A percentile compares a stretch with the other conserved stretches of the same genome.
Conservation (phyloP, 768 basidiomycete species). For the Xerocomellus chrysenteron region DNA sequence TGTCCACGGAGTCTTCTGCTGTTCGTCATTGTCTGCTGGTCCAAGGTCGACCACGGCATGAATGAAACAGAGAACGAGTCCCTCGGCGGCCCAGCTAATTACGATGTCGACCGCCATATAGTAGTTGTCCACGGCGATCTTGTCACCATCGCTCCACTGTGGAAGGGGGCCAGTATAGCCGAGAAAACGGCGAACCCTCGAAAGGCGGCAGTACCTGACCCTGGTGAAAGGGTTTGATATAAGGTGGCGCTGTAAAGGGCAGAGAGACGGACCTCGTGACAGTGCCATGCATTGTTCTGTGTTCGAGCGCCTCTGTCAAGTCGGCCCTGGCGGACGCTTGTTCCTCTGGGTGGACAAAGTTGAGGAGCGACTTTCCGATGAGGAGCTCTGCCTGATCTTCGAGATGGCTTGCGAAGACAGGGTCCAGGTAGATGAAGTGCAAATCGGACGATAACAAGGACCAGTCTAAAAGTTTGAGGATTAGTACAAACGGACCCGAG, state of each 20-base stretch:
- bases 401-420: slow-evolving; percentile 72
- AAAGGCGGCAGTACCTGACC: slow-evolving; percentile 77
- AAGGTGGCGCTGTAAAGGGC: slow-evolving; percentile 12
- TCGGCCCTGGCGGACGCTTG: slow-evolving; percentile 71
- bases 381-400: slow-evolving; percentile 66
- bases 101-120: slow-evolving; percentile 90
- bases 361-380: slow-evolving; percentile 67
- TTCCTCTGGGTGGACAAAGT: slow-evolving; percentile 85
- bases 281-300: slow-evolving; percentile 76
- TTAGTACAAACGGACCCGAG: slow-evolving; percentile 21
- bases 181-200: slow-evolving; percentile 68
- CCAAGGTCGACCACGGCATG: slow-evolving; percentile 77
- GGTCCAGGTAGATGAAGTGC: slow-evolving; percentile 81
- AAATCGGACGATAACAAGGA: slow-evolving; percentile 73
- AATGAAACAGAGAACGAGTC: slow-evolving; percentile 84
- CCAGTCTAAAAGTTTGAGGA: slow-evolving; percentile 58
- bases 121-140: slow-evolving; percentile 64
- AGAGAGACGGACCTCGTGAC: slow-evolving; percentile 61
- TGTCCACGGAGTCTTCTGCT: slow-evolving; percentile 71
- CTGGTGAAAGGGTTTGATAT: slow-evolving; percentile 39
- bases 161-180: slow-evolving; percentile 58
- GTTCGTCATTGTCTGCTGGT: slow-evolving; percentile 71
- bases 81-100: slow-evolving; percentile 86
- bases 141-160: slow-evolving; percentile 64
- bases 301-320: slow-evolving; percentile 69